Evolutionary conservation across 371 early-diverging fungal genomes (phyloP), one percentile per base, ranked within the genome.

Genomic region (Umbelopsis sp.): DNA sequence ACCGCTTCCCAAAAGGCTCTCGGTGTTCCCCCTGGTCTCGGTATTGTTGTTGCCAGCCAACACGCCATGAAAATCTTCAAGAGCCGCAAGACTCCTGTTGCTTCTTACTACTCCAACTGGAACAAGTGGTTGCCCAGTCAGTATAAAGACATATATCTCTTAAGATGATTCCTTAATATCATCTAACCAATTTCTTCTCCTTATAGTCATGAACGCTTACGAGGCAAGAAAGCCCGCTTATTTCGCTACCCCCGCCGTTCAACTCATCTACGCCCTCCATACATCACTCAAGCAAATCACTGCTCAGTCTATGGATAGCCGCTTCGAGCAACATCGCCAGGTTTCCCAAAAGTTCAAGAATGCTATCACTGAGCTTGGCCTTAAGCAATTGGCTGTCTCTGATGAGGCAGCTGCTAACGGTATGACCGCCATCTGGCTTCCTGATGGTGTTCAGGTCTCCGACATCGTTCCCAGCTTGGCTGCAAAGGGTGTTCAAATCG

Each of bases 231-330:
- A 93, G 72, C 92, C 94, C 37, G 87, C 89, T 62, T 98, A 98
- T 84, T 98, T 97, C 84, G 97, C 96, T 68, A 98, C 99, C n/a
- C 99, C 99, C 16, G 92, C 97, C 57, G 99, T 98, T 52, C 96
- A 96, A 84, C 86, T 93, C 68, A 87, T 98, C 77, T 86, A 91
- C 77, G 96, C 97, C 44, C 91, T 98, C 51, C 85, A 94, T 75
- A 86, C 88, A 24, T 90, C 94, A 63, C 88, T 98, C 70, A 86
- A 87, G 74, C 92, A 93, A 75, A 85, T 97, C 63, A 84, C 89
- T 48, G 80, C 85, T 53, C 82, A 81, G 37, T 83, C 86, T 71
- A 86, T 92, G 84, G 91, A 91, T 65, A 70, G 70, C 46, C 88
- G 92, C n/a, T 93, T 92, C 74, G 83, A 69, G 20, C 82, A 86